Base-by-base conservation (phyloP, 139 green algal species). In the Micromonas commoda region DNA sequence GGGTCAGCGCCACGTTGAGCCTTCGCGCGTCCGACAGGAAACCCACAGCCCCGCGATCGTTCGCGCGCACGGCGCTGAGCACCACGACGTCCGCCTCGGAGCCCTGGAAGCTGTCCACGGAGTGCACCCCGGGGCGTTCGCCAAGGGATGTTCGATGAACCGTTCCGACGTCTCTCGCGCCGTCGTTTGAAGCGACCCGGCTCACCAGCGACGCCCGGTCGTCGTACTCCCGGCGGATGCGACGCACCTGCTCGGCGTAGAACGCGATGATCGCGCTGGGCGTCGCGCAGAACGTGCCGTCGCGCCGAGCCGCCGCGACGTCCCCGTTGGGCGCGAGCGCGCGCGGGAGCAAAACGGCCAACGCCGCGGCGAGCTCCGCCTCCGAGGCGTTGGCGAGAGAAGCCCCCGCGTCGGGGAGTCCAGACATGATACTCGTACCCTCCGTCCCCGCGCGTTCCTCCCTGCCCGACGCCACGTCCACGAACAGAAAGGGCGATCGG, bases 51-150 rank as follows among this genome's bases (percentile, higher is more conserved):
- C 21, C n/a, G 3, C 37, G 53, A 5, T 63, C 54, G 24, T 60
- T 78, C 3, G 89, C 83, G 1, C 94, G 85, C 63, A 97, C 93
- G 78, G 89, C 96, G 0, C 87, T 93, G 26, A 98, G 81, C 73
- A 98, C 94, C 69, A 97, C 85, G 6, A 98, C 87, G 67, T 98
- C 94, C 45, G 94, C 70, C 88, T 97, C 92, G 83, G 92, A 90
- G 66, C 92, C 92, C 85, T 97, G 92, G 81, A 97, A 98, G 9
- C 75, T 85, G 81, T 98, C 93, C 68, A 98, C 90, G 21, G 92
- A 97, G 76, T 94, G 88, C 6, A 97, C 93, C 9, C 84, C 81
- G 34, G 97, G 87, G 16, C 38, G 31, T 5, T 34, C 23, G 37
- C 29, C 2, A 61, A 13, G 3, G 33, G 13, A 23, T 26, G 34